A percentile compares a stretch with the other conserved stretches of the same genome.
phyloP scores from a whole-genome alignment of 148 eudicot genomes.

The Amaranthus cruentus region DNA sequence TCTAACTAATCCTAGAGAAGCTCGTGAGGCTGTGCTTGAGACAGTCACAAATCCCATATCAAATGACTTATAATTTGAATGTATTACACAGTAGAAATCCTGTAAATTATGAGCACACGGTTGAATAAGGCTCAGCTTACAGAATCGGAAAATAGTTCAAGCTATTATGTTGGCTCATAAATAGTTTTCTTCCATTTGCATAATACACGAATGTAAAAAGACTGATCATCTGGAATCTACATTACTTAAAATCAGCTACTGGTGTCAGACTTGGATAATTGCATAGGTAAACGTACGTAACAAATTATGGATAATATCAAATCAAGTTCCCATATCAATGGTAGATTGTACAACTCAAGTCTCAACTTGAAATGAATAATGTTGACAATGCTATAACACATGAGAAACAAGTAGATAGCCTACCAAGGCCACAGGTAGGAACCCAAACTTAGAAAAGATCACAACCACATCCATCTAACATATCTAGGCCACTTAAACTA shows the following conservation, averaged over 20 bases:
- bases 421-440: not conserved
- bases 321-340: not conserved
- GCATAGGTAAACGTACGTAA: not conserved
- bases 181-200: not conserved
- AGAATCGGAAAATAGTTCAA: not conserved
- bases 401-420: not conserved
- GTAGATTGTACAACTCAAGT: not conserved
- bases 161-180: not conserved
- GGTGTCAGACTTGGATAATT: not conserved
- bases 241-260: not conserved
- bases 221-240: not conserved
- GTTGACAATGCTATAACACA: not conserved
- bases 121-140: not conserved
- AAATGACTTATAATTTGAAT: slow-evolving; percentile 1
- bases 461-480: not conserved
- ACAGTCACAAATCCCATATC: slow-evolving; percentile 98
- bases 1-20: slow-evolving; percentile 55
- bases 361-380: not conserved
- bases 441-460: not conserved
- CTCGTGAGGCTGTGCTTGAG: slow-evolving; percentile 78
- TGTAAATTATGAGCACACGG: slow-evolving; percentile 2
- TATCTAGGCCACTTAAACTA: not conserved
- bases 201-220: no score
- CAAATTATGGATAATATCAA: not conserved
- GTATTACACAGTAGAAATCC: not conserved